phyloP scores from a whole-genome alignment of 208 protist species.

The Wallacemonas collosoma region DNA sequence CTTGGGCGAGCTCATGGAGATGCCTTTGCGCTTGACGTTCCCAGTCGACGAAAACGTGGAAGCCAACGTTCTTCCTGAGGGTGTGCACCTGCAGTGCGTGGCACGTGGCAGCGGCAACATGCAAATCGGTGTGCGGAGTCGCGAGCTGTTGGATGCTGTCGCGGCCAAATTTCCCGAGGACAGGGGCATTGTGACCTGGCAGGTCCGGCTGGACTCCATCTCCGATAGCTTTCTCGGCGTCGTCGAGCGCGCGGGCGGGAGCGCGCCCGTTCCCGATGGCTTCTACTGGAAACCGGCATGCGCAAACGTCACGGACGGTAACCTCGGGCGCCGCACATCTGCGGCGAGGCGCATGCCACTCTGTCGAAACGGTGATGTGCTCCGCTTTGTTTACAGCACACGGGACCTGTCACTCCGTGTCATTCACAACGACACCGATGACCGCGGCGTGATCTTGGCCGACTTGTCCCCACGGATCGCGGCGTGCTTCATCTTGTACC shows the following conservation, averaged over 20 bases:
- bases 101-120: conserved; percentile 30
- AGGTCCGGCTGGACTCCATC: conserved; percentile 67
- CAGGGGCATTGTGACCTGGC: conserved; percentile 61
- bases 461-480: conserved; percentile 55
- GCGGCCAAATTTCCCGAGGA: conserved; percentile 48
- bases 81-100: conserved; percentile 65
- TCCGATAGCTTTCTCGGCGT: conserved; percentile 77
- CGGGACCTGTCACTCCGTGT: conserved; percentile 41
- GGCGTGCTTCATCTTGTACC: conserved; percentile 86
- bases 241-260: conserved; percentile 55
- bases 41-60: conserved; percentile 71
- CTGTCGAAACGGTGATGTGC: conserved; percentile 59
- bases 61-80: conserved; percentile 49
- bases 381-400: conserved; percentile 66
- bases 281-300: conserved; percentile 85
- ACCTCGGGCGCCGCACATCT: conserved; percentile 44
- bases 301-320: conserved; percentile 54
- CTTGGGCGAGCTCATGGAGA: conserved; percentile 3
- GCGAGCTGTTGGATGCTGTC: conserved; percentile 61
- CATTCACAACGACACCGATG: conserved; percentile 47
- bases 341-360: conserved; percentile 49
- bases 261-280: conserved; percentile 44
- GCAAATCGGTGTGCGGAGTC: conserved; percentile 83
- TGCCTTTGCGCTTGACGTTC: conserved; percentile 56
- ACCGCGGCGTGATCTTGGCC: conserved; percentile 53